Conservation (phyloP, 768 basidiomycete genomes). For the Wakefieldia striispora region DNA sequence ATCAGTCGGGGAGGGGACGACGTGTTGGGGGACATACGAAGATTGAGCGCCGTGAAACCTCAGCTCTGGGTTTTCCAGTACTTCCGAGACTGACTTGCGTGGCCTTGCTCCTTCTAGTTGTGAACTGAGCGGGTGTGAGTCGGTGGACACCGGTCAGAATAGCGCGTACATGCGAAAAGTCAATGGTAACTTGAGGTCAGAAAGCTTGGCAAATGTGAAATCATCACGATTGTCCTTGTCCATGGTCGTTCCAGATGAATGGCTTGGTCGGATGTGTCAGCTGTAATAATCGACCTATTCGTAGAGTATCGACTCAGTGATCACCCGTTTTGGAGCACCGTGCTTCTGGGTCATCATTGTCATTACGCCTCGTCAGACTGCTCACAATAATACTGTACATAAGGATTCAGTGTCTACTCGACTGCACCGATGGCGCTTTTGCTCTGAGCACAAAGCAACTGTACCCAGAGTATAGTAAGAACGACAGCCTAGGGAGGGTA, state of each 20-base stretch:
- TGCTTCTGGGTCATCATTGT: too few relatives aligned
- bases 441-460: conserved; percentile 11
- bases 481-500: conserved; percentile 7
- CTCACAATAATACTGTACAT: conserved; percentile 17
- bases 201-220: conserved; percentile 89
- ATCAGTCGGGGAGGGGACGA: conserved; percentile 13
- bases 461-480: conserved; percentile 8
- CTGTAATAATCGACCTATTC: too few relatives aligned
- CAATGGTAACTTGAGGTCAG: conserved; percentile 83
- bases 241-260: conserved; percentile 32
- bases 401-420: neutral
- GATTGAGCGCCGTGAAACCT: conserved; percentile 82
- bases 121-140: conserved; percentile 47
- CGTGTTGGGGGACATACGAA: conserved; percentile 42
- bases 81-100: conserved; percentile 68
- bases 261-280: neutral
- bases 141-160: neutral
- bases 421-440: conserved; percentile 31
- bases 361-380: neutral
- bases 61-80: conserved; percentile 80
- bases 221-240: conserved; percentile 75
- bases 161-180: conserved; percentile 75
- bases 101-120: conserved; percentile 83
- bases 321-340: too few relatives aligned
- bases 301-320: too few relatives aligned